A percentile compares a stretch with the other conserved stretches of the same genome.
Evolutionary conservation across 306 rosid genomes (phyloP).

Genomic region (Cucurbita ficifolia): DNA sequence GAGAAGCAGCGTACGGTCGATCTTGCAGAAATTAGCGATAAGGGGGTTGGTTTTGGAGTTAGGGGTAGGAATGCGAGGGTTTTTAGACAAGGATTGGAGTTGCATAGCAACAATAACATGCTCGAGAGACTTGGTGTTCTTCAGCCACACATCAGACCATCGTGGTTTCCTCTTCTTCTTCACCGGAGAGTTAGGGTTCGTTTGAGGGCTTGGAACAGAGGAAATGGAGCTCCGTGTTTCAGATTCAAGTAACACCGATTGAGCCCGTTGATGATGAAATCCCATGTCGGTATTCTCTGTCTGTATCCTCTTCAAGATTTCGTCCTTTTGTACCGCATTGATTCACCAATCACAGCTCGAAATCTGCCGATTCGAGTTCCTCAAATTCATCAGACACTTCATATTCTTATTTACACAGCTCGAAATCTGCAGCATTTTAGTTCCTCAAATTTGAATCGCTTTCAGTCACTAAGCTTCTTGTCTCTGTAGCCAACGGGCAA

Average conservation of each 20-base stretch:
- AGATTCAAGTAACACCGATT: slow-evolving; percentile 26
- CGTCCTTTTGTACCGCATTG: background rate
- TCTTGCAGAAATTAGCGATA: slow-evolving; percentile 19
- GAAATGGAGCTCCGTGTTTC: slow-evolving; percentile 24
- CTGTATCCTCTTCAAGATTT: background rate
- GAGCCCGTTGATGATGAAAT: background rate
- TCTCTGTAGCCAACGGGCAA: slow-evolving; percentile 6
- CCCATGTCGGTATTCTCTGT: background rate
- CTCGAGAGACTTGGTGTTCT: slow-evolving; percentile 34
- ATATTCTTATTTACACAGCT: background rate
- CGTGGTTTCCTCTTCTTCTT: slow-evolving; percentile 22
- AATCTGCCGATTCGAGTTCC: background rate
- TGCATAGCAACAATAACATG: slow-evolving; percentile 51
- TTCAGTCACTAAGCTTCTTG: background rate
- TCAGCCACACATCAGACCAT: slow-evolving; percentile 66
- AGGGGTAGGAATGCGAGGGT: background rate
- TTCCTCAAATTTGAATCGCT: background rate
- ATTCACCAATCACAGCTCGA: background rate
- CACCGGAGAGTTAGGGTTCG: slow-evolving; percentile 11
- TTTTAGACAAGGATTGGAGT: slow-evolving; percentile 29
- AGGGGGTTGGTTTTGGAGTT: slow-evolving; percentile 13
- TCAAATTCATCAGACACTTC: background rate
- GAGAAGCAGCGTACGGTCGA: slow-evolving; percentile 39
- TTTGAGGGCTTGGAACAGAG: slow-evolving; percentile 9
- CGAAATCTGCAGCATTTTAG: no score